Percentiles rank a stretch among this genome's conserved stretches.
Conservation (phyloP, 805 yeast genomes). For the Kodamaea laetipori region DNA sequence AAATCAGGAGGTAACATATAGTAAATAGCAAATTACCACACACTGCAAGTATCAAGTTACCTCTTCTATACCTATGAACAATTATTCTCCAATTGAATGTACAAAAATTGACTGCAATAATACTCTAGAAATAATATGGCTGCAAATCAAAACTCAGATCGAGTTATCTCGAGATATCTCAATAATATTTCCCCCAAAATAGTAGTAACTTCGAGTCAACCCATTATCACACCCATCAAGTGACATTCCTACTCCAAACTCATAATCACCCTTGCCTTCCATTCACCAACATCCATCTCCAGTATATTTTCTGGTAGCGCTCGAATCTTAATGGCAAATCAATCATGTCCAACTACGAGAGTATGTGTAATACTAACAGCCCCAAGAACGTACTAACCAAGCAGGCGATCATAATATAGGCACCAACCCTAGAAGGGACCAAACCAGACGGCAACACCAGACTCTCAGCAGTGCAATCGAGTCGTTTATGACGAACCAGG, state of each 20-base stretch:
- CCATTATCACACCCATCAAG: no score
- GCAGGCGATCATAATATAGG: constrained; percentile 43
- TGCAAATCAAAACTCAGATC: neutral
- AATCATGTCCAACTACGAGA: constrained; percentile 46
- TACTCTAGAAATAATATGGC: no score
- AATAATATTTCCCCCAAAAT: no score
- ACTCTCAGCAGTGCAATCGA: constrained; percentile 39
- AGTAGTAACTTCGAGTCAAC: no score
- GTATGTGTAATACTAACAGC: constrained; percentile 33
- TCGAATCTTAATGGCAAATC: constrained; percentile 4
- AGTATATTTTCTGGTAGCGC: constrained; percentile 1
- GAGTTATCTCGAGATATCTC: neutral
- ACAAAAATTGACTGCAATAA: no score
- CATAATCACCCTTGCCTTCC: no score
- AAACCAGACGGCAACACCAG: constrained; percentile 28
- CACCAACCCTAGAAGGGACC: constrained; percentile 5
- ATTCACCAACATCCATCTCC: neutral
- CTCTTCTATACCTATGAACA: no score
- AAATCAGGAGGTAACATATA: no score
- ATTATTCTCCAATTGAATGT: no score
- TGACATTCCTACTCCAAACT: no score
- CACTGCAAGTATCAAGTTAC: no score
- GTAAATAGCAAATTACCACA: no score
- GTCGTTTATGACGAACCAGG: constrained; percentile 28
- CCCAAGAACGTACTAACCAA: constrained; percentile 9